These are phyloP conservation scores for Xylariaceae sp. DNA, from an alignment of 2,329 filamentous ascomycete genomes.

Conservation along the genomic window DNA sequence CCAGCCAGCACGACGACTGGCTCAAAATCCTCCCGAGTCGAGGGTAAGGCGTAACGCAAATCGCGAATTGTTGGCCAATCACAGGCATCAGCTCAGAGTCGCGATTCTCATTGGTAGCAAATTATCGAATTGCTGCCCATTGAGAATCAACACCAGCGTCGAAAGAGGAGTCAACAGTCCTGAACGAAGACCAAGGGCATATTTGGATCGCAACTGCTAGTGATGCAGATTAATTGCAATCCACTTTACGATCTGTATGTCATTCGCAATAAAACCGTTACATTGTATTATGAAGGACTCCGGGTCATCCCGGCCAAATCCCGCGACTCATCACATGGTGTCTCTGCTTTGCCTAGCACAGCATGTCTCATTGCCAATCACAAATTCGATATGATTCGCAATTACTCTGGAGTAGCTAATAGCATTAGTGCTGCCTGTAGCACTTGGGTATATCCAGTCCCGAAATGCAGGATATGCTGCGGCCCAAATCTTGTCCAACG, in stretches of 20 bases:
- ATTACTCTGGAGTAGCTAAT: constrained; percentile 3
- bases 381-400: constrained; percentile 7
- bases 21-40: constrained; percentile 14
- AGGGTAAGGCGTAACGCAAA: constrained; percentile 10
- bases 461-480: constrained; percentile 28
- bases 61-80: constrained; percentile 23
- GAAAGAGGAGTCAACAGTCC: too few species aligned
- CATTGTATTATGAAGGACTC: constrained; percentile 9
- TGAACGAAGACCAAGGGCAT: too few species aligned
- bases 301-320: constrained; percentile 17
- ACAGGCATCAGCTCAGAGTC: constrained; percentile 17
- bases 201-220: too few species aligned
- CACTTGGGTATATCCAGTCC: too few species aligned
- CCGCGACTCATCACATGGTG: constrained; percentile 19
- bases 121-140: neutral
- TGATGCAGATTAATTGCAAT: neutral
- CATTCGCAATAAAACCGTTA: constrained; percentile 1
- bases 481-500: constrained; percentile 30
- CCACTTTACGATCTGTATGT: constrained; percentile 3
- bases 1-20: constrained; percentile 16
- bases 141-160: too few species aligned
- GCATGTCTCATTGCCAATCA: constrained; percentile 20
- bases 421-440: too few species aligned
- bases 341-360: constrained; percentile 19
- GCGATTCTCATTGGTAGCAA: constrained; percentile 28